Conservation (phyloP, 805 yeast species). For the Kazachstania bromeliacearum region DNA sequence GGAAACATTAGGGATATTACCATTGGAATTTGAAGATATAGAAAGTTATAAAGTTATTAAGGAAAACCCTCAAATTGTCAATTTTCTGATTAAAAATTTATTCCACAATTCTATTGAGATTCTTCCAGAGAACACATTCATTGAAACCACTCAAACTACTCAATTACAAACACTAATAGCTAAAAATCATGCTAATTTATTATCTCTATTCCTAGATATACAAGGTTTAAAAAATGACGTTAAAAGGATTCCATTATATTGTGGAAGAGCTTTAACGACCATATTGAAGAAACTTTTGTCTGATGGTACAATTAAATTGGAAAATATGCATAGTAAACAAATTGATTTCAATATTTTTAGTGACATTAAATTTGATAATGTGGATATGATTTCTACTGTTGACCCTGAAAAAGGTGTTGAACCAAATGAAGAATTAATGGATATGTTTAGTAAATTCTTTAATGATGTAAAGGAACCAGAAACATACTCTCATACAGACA, state of each 20-base stretch:
- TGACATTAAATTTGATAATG: background rate
- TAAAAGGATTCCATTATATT: conserved; percentile 4
- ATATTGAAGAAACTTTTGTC: conserved; percentile 7
- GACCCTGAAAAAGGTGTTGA: conserved; percentile 3
- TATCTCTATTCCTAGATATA: conserved; percentile 11
- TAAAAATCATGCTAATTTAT: conserved; percentile 11
- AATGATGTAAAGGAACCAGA: conserved; percentile 2
- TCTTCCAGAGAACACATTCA: background rate
- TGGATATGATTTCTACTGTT: background rate
- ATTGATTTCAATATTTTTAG: background rate
- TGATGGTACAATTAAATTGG: background rate
- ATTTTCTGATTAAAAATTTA: conserved; percentile 14
- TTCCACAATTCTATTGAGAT: background rate
- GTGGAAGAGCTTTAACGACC: conserved; percentile 10
- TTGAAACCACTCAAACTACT: background rate
- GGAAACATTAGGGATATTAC: conserved; percentile 14
- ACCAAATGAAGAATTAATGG: conserved; percentile 10
- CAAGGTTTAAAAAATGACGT: conserved; percentile 6
- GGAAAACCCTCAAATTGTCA: conserved; percentile 14
- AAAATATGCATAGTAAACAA: background rate
- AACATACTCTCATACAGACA: background rate
- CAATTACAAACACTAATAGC: background rate
- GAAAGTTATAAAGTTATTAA: conserved; percentile 7
- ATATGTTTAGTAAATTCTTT: conserved; percentile 7
- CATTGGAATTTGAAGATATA: conserved; percentile 12